Evolutionary conservation across 371 early-diverging fungal genomes (phyloP), one percentile per base, ranked within the genome.

Genomic region (Batkoa obscura): DNA sequence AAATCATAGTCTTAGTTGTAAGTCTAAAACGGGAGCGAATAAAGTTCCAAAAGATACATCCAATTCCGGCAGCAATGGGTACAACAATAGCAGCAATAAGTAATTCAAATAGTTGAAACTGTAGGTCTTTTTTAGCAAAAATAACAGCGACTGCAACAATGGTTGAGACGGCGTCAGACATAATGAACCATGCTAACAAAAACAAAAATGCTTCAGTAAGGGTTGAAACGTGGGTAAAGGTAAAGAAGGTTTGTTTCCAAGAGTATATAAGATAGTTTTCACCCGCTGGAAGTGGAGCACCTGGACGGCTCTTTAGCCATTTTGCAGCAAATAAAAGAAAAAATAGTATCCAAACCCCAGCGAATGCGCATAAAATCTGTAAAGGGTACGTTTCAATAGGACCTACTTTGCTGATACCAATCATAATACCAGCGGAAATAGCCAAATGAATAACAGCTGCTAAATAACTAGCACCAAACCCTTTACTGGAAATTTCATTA

Each of bases 311-410:
- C 15, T 64, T 64, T 58, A 79, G 60, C 58, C 55, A 68, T 50
- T 61, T 62, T 32, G 58, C n/a, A 8, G 67, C 58, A 38, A 68
- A 60, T 9, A 63, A 55, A 56, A 70, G 58, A 23, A 68, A 57
- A n/a, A 72, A 67, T 0, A 59, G 31, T 70, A 70, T 72, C 77
- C 75, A 78, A 12, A 76, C 42, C 4, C 75, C 73, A 0, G 66
- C 56, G 32, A 78, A 23, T 1, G 70, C 74, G 39, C 72, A 62
- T 3, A 68, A 70, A 15, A 78, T 50, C 55, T 75, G 76, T 50
- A 56, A 31, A 41, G 34, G 12, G 35, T 30, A 59, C 32, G 45
- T 39, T 33, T 37, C 51, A 13, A 42, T 55, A 38, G n/a, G 49
- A 4, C 53, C 46, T 10, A 64, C 43, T 43, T 62, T 54, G 13